Evolutionary conservation across 805 yeast species (phyloP).

Genomic region (Dipodascopsis uninucleata): DNA sequence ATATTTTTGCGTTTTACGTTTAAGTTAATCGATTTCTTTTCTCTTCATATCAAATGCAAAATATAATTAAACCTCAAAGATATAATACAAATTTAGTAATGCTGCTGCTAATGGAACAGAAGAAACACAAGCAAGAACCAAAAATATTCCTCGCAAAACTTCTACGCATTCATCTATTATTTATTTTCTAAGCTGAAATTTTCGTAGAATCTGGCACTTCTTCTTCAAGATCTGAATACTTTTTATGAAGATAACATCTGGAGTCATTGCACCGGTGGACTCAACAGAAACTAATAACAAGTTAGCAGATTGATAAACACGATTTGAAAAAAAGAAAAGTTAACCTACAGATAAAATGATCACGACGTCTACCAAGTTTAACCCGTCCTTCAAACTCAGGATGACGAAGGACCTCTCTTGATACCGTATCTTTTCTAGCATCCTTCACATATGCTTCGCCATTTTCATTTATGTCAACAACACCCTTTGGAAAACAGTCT

Average conservation of each 20-base stretch:
- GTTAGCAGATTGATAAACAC: background rate
- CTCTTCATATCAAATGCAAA: too few species aligned
- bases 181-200: slow-evolving; percentile 21
- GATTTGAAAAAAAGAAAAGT: background rate
- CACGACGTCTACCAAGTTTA: slow-evolving; percentile 83
- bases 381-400: slow-evolving; percentile 86
- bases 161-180: too few species aligned
- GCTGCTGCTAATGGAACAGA: too few species aligned
- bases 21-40: too few species aligned
- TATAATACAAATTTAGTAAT: too few species aligned
- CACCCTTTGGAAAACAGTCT: slow-evolving; percentile 91
- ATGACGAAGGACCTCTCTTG: slow-evolving; percentile 93
- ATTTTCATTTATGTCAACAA: slow-evolving; percentile 47
- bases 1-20: too few species aligned
- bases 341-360: slow-evolving; percentile 67
- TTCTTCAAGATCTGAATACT: slow-evolving; percentile 79
- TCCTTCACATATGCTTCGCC: slow-evolving; percentile 77
- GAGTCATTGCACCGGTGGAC: slow-evolving; percentile 93
- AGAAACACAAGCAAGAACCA: too few species aligned
- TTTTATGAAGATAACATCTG: slow-evolving; percentile 92
- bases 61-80: too few species aligned
- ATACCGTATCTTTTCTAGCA: slow-evolving; percentile 92
- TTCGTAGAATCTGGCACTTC: slow-evolving; percentile 43
- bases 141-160: too few species aligned
- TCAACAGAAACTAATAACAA: slow-evolving; percentile 64